These are phyloP conservation scores for Botryotinia calthae DNA, from an alignment of 2,329 filamentous ascomycete genomes.

Conservation along the genomic window DNA sequence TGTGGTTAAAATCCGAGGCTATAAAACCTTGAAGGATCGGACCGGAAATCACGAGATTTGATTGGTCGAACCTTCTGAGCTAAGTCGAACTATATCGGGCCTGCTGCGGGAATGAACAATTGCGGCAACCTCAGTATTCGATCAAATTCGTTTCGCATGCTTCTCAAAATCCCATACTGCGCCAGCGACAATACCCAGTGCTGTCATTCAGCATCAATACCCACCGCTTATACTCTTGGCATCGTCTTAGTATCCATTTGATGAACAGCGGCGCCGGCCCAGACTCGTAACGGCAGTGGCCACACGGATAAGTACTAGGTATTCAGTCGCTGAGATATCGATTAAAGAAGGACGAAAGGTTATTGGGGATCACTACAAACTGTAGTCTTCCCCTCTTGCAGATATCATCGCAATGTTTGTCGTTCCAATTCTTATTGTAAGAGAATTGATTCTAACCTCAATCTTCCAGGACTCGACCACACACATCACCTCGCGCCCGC, in stretches of 20 bases:
- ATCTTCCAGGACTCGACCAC: constrained; percentile 5
- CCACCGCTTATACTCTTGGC: neutral
- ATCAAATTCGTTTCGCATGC: neutral
- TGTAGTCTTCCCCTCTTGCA: constrained; percentile 20
- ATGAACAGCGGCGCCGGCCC: neutral
- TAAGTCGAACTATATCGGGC: neutral
- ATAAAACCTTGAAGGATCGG: neutral
- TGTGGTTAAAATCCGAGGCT: neutral
- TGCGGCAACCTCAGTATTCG: neutral
- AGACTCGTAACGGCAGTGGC: neutral
- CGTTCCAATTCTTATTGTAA: too few relatives aligned
- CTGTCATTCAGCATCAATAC: neutral
- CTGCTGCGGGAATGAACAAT: neutral
- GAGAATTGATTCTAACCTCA: neutral
- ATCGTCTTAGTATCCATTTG: neutral
- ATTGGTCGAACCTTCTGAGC: neutral
- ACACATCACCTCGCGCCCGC: constrained; percentile 40
- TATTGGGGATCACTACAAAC: neutral
- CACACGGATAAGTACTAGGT: neutral
- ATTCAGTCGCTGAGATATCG: neutral
- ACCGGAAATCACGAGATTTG: neutral
- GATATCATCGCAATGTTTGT: neutral
- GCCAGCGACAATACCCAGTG: neutral
- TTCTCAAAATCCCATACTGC: neutral
- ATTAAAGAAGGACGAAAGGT: neutral